Evolutionary conservation across 805 yeast species (phyloP), one percentile per base, ranked within the genome.

Genomic region (Candida railenensis): DNA sequence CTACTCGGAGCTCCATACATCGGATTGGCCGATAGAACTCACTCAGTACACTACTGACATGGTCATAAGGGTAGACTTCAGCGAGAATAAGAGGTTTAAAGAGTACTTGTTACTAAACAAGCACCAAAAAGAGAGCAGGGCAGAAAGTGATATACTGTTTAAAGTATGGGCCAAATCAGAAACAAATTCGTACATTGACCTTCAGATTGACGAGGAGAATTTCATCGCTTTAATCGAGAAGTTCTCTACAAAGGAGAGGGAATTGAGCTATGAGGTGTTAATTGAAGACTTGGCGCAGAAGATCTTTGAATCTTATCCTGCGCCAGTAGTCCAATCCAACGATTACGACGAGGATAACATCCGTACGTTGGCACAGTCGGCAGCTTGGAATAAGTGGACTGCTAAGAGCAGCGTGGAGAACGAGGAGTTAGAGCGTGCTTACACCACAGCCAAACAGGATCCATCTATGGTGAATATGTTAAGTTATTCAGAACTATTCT

Each of bases 221-320:
- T 63, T 67, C 34, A 18, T 50, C 1, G 48, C 51, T 14, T 49
- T 70, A n/a, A 42, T 64, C 11, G 45, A 53, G 33, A 43, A 47
- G 34, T 55, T 53, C 43, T 59, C 65, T n/a, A 28, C 21, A 12
- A 44, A 33, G 15, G 53, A 52, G 7, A 28, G 41, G 5, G 52
- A 51, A 4, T 54, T 67, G 20, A 53, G 65, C 0, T 61, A 72
- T 51, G 54, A 67, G n/a, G 58, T 78, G 3, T 63, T 84, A 12
- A 74, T 86, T 39, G 69, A 67, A 1, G 86, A 86, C 57, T 65
- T 86, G 45, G 73, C 86, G 1, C 81, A 79, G 53, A 65, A 77
- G 0, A 71, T 86, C 0, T 73, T 58, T 48, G 85, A 83, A 52
- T 74, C 87, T 0, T 79, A 65, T 48, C 85, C 88, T 1, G 39